Conservation (phyloP, 2,329 filamentous ascomycete species). For the Ophiostoma quercus region DNA sequence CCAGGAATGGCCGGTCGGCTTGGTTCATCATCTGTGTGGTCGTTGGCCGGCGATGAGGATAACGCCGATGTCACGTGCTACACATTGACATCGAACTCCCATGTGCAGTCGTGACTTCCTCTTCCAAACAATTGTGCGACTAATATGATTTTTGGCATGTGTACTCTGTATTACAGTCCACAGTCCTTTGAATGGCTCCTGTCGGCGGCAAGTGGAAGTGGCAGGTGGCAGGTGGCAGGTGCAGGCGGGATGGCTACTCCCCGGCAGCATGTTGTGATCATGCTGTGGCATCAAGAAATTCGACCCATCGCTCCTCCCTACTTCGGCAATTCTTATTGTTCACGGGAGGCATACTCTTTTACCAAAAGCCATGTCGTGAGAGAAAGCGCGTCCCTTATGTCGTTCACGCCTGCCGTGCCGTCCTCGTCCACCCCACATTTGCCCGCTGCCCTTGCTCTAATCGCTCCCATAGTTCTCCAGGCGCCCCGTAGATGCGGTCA, state of each 20-base stretch:
- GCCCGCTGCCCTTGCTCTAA: conserved; percentile 12
- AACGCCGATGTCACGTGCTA: not conserved
- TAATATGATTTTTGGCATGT: not conserved
- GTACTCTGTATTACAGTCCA: not conserved
- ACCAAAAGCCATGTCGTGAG: not conserved
- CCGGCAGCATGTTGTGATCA: not conserved
- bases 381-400: not conserved
- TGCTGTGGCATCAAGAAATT: not conserved
- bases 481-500: conserved; percentile 15
- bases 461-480: conserved; percentile 18
- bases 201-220: too few relatives aligned
- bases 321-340: not conserved
- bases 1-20: not conserved
- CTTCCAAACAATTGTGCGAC: not conserved
- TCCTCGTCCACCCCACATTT: conserved; percentile 18
- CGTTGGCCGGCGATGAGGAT: not conserved
- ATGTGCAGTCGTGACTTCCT: not conserved
- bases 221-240: not conserved
- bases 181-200: not conserved
- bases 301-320: not conserved
- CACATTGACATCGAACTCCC: not conserved
- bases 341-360: not conserved
- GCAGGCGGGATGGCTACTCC: not conserved
- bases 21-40: not conserved
- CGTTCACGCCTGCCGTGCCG: not conserved